Evolutionary conservation across 2,329 filamentous ascomycete genomes (phyloP).

Genomic region (Ascosphaera apis): DNA sequence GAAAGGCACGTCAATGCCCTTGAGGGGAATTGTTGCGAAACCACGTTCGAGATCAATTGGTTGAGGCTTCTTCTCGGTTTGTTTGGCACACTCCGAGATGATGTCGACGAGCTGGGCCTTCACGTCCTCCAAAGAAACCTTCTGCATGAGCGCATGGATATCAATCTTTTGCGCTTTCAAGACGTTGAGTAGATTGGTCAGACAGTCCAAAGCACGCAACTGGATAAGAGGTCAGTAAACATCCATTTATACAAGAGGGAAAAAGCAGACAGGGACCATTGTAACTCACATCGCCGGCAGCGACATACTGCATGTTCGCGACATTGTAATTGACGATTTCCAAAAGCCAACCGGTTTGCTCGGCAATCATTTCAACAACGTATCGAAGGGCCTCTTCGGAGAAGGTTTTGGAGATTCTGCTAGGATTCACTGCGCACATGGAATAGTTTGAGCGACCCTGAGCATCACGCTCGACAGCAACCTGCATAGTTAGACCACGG

Average conservation of each 20-base stretch:
- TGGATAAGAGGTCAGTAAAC: constrained; percentile 10
- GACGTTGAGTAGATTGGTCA: constrained; percentile 72
- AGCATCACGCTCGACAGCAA: constrained; percentile 89
- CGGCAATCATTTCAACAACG: constrained; percentile 83
- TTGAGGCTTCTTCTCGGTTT: constrained; percentile 69
- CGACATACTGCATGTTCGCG: constrained; percentile 47
- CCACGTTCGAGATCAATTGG: constrained; percentile 82
- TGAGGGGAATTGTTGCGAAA: constrained; percentile 88
- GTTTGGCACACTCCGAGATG: constrained; percentile 66
- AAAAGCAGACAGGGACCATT: not conserved
- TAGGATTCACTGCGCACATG: constrained; percentile 98
- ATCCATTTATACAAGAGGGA: constrained; percentile 1
- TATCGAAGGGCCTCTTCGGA: constrained; percentile 94
- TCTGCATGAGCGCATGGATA: constrained; percentile 77
- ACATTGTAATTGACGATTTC: constrained; percentile 96
- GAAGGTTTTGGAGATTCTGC: constrained; percentile 94
- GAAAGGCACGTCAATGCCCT: constrained; percentile 96
- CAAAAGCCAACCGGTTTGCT: constrained; percentile 82
- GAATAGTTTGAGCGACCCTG: constrained; percentile 90
- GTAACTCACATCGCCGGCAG: constrained; percentile 34
- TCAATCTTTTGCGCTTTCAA: constrained; percentile 94
- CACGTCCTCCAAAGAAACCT: constrained; percentile 68
- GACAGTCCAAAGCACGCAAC: constrained; percentile 39
- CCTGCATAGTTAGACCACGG: constrained; percentile 96
- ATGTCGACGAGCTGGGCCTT: constrained; percentile 78